These are phyloP conservation scores for Backusella westeae DNA, from an alignment of 192 early-diverging fungal species.

Conservation along the genomic window DNA sequence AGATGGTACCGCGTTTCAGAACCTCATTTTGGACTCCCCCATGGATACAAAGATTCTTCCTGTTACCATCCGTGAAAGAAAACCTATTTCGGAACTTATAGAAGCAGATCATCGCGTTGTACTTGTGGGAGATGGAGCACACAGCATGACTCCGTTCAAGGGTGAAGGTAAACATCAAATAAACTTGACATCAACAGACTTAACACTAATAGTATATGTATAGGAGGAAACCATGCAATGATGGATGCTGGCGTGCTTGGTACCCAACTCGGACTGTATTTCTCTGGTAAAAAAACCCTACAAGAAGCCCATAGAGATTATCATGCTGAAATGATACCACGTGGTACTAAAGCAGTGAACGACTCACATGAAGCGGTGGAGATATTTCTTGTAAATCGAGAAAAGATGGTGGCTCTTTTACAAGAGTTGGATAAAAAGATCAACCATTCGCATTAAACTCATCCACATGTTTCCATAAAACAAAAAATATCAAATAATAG, in stretches of 20 bases:
- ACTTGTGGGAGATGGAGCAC: slow-evolving; percentile 19
- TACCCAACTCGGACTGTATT: neutral
- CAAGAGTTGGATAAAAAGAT: neutral
- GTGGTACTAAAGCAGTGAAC: neutral
- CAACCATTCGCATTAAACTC: neutral
- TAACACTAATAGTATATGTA: neutral
- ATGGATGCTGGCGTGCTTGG: slow-evolving; percentile 13
- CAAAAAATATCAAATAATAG: no score
- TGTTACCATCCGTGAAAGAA: neutral
- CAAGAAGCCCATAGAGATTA: neutral
- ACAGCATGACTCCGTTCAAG: slow-evolving; percentile 18
- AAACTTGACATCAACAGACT: neutral
- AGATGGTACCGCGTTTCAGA: neutral
- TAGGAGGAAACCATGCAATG: slow-evolving; percentile 26
- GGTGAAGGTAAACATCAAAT: slow-evolving; percentile 24
- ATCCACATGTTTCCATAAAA: no score
- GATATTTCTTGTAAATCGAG: neutral
- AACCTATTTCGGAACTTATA: neutral
- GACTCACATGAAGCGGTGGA: neutral
- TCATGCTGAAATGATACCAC: slow-evolving; percentile 4
- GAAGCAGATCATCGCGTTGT: neutral
- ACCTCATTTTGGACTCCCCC: neutral
- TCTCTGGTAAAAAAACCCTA: neutral
- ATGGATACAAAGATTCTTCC: neutral
- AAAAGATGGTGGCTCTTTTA: neutral